Conservation (phyloP, 1,139 yeast genomes). For the Geotrichum citri-aurantii region DNA sequence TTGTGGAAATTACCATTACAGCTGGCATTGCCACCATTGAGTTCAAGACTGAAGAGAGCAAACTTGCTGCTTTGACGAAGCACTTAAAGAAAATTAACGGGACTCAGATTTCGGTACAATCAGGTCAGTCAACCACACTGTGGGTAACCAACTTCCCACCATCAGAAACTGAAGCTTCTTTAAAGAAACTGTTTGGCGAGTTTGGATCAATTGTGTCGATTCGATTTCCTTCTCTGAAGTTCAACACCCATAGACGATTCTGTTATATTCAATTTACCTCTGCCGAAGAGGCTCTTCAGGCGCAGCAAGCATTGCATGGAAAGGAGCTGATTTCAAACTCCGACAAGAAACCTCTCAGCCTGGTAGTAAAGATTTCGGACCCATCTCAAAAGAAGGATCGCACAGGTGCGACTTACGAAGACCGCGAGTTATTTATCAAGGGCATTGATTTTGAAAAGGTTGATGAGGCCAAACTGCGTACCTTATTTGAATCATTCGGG, state of each 20-base stretch:
- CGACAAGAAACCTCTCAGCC: constrained; percentile 29
- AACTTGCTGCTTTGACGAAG: constrained; percentile 57
- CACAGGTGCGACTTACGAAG: constrained; percentile 45
- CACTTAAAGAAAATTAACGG: constrained; percentile 46
- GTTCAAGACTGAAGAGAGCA: constrained; percentile 46
- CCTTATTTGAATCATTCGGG: constrained; percentile 42
- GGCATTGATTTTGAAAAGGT: constrained; percentile 45
- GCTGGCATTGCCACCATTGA: constrained; percentile 40
- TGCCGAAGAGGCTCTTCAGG: constrained; percentile 44
- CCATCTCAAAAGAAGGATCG: constrained; percentile 41
- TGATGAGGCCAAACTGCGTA: constrained; percentile 26
- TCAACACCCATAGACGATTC: constrained; percentile 56
- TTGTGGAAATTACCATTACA: constrained; percentile 30
- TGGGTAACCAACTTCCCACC: constrained; percentile 77
- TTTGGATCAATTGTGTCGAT: constrained; percentile 49
- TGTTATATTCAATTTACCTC: constrained; percentile 63
- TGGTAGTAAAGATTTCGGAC: constrained; percentile 55
- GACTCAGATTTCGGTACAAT: constrained; percentile 43
- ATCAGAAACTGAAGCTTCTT: constrained; percentile 39
- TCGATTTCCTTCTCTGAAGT: constrained; percentile 62
- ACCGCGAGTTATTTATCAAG: constrained; percentile 47
- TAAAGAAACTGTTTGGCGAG: constrained; percentile 42
- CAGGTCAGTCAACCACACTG: constrained; percentile 44
- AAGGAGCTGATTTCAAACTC: constrained; percentile 30
- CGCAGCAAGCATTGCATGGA: constrained; percentile 44